Evolutionary conservation across 352 stramenopile genomes (phyloP), one percentile per base, ranked within the genome.

Genomic region (Phytopythium oedochilum): DNA sequence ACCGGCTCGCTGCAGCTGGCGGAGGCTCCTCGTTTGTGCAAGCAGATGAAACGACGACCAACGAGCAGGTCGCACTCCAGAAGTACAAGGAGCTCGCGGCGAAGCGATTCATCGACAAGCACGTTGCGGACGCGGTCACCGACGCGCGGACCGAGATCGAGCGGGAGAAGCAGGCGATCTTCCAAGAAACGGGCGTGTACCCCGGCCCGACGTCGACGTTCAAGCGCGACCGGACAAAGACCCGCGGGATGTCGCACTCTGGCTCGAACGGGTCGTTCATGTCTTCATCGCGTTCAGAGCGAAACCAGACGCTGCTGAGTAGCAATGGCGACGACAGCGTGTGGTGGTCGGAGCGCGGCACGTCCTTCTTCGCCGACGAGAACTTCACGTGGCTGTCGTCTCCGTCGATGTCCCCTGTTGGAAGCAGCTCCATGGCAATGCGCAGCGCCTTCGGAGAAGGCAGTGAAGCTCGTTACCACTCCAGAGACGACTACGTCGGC

Each of bases 21-120:
- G 40, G 23, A 8, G 48, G 29, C 23, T 40, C 55, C 10, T 39
- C 35, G 2, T 53, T 53, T 12, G 34, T 53, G 4, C 31, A 45
- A 34, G 34, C 52, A 4, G 38, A 46, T 20, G 38, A 46, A 17
- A 38, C 55, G 14, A 52, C 46, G 50, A 57, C 43, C 11, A 64
- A 68, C 15, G 66, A 64, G 11, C 64, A 89, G 48, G 64, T 71
- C 15, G 49, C 83, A 23, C 48, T 89, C 6, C 64, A 81, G 28
- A 66, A 80, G 25, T 73, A 74, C 52, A 86, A 83, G 49, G 67
- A 61, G 38, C 39, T 73, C 7, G 77, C 70, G 0, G 71, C 75
- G 1, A 87, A 89, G 55, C 66, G 54, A 14, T 93, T 93, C 35
- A 70, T 93, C 29, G 80, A 93, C 43, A 87, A 83, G 55, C 80